These are phyloP conservation scores for Guadua angustifolia DNA, from an alignment of 176 grass and related monocot genomes.

Conservation along the genomic window DNA sequence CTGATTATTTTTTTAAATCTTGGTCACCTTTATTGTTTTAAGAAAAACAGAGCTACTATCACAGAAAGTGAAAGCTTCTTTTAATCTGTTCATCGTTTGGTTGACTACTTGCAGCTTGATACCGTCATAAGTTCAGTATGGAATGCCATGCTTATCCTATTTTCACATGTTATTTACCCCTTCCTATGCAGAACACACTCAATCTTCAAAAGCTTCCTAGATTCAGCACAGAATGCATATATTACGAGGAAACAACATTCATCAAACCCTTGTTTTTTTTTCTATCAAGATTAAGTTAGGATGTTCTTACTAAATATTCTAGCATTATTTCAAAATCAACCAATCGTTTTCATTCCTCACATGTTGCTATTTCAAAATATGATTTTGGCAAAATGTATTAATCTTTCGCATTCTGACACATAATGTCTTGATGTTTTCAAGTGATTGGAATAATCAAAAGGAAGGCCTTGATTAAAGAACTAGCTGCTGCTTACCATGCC, in stretches of 20 bases:
- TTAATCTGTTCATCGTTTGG: too few species aligned
- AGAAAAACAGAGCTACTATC: too few species aligned
- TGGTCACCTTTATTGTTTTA: too few species aligned
- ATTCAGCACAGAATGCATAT: background rate
- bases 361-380: background rate
- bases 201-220: background rate
- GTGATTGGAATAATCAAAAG: slow-evolving; percentile 95
- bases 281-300: background rate
- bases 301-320: slow-evolving; percentile 11
- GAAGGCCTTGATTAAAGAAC: slow-evolving; percentile 86
- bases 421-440: slow-evolving; percentile 40
- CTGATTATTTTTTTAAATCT: too few species aligned
- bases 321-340: background rate
- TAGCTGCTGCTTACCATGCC: slow-evolving; percentile 68
- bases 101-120: too few species aligned
- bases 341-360: background rate
- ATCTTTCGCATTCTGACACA: background rate
- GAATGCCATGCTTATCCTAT: background rate
- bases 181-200: background rate
- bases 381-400: background rate
- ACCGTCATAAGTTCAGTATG: background rate
- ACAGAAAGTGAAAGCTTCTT: too few species aligned
- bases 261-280: background rate
- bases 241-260: background rate
- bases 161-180: background rate